A percentile compares a stretch with the other conserved stretches of the same genome.
phyloP scores from a whole-genome alignment of 2,329 filamentous ascomycete species.

The Byssochlamys sp. region DNA sequence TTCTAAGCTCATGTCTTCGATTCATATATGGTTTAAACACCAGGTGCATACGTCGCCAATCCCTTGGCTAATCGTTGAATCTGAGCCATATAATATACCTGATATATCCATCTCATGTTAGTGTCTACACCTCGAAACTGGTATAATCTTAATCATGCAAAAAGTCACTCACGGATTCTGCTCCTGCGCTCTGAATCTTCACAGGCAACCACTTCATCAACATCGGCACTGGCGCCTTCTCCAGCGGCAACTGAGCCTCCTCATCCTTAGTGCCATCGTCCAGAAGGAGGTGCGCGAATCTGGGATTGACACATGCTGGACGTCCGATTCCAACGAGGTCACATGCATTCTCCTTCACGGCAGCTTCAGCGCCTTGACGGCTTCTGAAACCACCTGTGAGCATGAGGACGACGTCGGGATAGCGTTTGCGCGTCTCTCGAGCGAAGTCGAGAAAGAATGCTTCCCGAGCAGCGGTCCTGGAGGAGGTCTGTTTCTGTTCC shows the following conservation, averaged over 20 bases:
- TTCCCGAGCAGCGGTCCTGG: slow-evolving; percentile 47
- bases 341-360: slow-evolving; percentile 38
- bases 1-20: too few species aligned
- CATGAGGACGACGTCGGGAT: slow-evolving; percentile 41
- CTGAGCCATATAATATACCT: slow-evolving; percentile 19
- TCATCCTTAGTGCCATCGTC: slow-evolving; percentile 2
- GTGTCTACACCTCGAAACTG: not conserved
- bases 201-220: not conserved
- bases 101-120: not conserved
- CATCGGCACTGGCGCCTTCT: not conserved
- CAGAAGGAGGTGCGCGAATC: slow-evolving; percentile 2
- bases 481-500: not conserved
- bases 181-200: slow-evolving; percentile 1
- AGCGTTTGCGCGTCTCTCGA: slow-evolving; percentile 38
- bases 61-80: slow-evolving; percentile 19
- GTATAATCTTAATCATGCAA: not conserved
- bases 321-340: slow-evolving; percentile 43
- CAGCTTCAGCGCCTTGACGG: slow-evolving; percentile 41
- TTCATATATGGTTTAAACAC: not conserved
- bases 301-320: slow-evolving; percentile 37
- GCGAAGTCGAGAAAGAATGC: slow-evolving; percentile 62
- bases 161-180: slow-evolving; percentile 4
- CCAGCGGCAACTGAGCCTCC: not conserved
- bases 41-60: slow-evolving; percentile 11
- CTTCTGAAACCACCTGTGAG: slow-evolving; percentile 57